Percentiles rank a stretch among this genome's conserved stretches.
Conservation (phyloP, 257 asterid species). For the Solanum piurae region DNA sequence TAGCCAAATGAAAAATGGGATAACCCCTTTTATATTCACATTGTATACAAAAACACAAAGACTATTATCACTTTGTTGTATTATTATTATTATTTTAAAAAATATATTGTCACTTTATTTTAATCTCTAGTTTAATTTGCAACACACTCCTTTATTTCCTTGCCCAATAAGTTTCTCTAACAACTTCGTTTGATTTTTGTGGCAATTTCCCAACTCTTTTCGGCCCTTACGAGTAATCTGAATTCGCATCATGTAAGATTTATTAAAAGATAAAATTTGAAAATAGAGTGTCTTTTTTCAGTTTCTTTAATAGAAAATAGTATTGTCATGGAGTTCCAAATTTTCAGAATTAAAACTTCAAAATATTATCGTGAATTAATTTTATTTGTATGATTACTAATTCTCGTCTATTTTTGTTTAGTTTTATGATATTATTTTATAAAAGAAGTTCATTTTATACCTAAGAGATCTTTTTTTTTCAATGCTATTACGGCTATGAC, state of each 20-base stretch:
- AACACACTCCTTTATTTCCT: not conserved
- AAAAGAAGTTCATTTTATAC: no score
- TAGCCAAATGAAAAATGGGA: not conserved
- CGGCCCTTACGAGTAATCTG: rapidly evolving
- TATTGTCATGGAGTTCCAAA: not conserved
- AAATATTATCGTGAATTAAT: not conserved
- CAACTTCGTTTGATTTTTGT: not conserved
- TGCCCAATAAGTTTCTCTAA: not conserved
- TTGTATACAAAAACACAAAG: not conserved
- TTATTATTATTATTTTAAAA: not conserved
- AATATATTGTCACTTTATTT: not conserved
- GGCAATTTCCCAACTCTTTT: not conserved
- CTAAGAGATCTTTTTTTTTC: no score
- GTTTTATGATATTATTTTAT: not conserved
- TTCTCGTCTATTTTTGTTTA: no score
- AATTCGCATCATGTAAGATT: rapidly evolving
- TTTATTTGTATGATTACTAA: not conserved
- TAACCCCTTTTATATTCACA: not conserved
- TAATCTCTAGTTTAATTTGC: not conserved
- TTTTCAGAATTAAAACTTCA: rapidly evolving
- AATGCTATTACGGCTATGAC: not conserved
- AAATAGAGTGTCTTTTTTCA: not conserved
- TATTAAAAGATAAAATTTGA: not conserved
- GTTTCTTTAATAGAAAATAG: not conserved
- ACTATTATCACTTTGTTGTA: not conserved